Evolutionary conservation across 768 basidiomycete species (phyloP), one percentile per base, ranked within the genome.

Genomic region (Lactarius sp.): DNA sequence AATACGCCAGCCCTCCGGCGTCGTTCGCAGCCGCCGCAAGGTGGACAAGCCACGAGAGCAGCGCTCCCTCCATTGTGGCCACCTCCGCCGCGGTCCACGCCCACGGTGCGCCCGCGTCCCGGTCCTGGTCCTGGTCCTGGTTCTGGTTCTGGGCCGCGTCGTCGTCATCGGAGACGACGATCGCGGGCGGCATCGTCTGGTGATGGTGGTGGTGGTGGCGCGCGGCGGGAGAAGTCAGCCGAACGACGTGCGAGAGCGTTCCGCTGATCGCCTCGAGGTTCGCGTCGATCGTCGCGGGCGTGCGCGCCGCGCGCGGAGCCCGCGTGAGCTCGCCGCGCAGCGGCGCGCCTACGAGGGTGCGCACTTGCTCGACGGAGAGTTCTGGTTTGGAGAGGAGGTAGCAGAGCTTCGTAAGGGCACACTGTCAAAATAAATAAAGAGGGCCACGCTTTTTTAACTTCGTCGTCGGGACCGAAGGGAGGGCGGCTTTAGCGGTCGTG

Each of bases 381-480:
- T 92, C 89, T 0, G 87, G 79, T 72, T 97, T 96, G 6, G 92
- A 92, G 39, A 97, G 80, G 14, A 98, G 82, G 71, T 97, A 98
- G 52, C 88, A 83, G 16, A 98, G 80, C 76, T 98, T 98, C 14
- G 92, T 81, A 20, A 97, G 82, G 2, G 94, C 94, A 63, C 92
- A 92, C 93, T 95, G 63, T 37, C 13, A 8, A 12, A 41, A 37
- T 1, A 37, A 37, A 10, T 7, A 37, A 10, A 37, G 36, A 37
- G n/a, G n/a, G 36, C 36, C 36, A 37, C 27, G 27, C 27, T 37
- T 37, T 7, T 12, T 37, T 37, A 7, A 37, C 36, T 37, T 37
- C 41, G 41, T 41, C 14, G 41, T 27, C 27, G 27, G 27, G 27
- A 27, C 27, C 27, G 27, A 37, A 37, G 36, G 36, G 36, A 6